These are phyloP conservation scores for Aspergillus transmontanensis DNA, from an alignment of 2,329 filamentous ascomycete species.

Conservation along the genomic window DNA sequence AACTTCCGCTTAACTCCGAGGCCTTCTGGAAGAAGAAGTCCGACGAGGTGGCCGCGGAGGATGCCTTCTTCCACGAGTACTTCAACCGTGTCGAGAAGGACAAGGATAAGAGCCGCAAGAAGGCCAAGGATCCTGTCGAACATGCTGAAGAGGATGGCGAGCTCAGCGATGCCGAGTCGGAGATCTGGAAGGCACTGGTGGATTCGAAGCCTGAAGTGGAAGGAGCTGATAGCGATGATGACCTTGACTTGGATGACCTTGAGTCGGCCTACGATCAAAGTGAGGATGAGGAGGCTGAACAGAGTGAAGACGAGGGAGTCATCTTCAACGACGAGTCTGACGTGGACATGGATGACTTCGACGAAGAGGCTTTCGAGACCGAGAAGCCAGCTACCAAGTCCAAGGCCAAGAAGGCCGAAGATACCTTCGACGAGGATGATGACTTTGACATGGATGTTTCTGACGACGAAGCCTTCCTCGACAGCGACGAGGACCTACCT, in stretches of 20 bases:
- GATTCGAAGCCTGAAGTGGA: slow-evolving; percentile 77
- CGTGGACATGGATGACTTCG: slow-evolving; percentile 49
- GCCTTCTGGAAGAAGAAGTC: slow-evolving; percentile 88
- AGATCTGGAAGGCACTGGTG: slow-evolving; percentile 91
- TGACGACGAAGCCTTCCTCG: slow-evolving; percentile 50
- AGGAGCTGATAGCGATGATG: slow-evolving; percentile 61
- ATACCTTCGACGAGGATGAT: slow-evolving; percentile 52
- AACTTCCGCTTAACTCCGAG: slow-evolving; percentile 78
- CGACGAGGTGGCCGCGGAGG: slow-evolving; percentile 85
- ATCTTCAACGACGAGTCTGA: slow-evolving; percentile 50
- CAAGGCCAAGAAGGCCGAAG: slow-evolving; percentile 32
- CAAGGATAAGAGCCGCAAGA: slow-evolving; percentile 51
- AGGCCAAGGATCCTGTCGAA: slow-evolving; percentile 54
- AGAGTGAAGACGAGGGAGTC: slow-evolving; percentile 47
- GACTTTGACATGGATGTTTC: slow-evolving; percentile 54
- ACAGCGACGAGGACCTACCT: slow-evolving; percentile 58
- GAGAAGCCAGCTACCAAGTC: slow-evolving; percentile 34
- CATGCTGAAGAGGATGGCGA: slow-evolving; percentile 43
- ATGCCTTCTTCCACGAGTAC: slow-evolving; percentile 98
- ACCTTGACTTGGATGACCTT: slow-evolving; percentile 58
- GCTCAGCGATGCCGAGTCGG: slow-evolving; percentile 68
- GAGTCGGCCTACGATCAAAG: slow-evolving; percentile 54
- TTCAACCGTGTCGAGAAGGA: slow-evolving; percentile 75
- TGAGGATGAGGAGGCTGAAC: slow-evolving; percentile 42
- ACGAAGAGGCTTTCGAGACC: slow-evolving; percentile 50